phyloP scores from a whole-genome alignment of 805 yeast genomes.

The Scheffersomyces ergatensis region DNA sequence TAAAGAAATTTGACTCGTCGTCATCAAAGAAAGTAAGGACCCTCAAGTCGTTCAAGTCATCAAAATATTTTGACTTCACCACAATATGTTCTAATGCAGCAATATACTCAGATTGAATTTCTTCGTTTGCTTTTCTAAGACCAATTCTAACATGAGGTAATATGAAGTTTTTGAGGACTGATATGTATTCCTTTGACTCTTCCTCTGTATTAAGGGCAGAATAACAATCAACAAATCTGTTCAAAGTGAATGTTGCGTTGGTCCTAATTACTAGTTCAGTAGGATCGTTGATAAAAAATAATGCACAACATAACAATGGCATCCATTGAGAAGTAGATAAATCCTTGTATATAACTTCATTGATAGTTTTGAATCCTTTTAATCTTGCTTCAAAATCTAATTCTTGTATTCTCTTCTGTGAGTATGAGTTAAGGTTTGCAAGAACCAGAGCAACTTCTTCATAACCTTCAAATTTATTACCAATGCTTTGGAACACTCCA shows the following conservation, averaged over 20 bases:
- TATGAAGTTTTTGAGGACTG: conserved; percentile 49
- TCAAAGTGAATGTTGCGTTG: conserved; percentile 65
- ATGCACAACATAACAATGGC: conserved; percentile 66
- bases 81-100: conserved; percentile 65
- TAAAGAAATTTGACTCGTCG: conserved; percentile 80
- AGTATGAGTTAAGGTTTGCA: conserved; percentile 67
- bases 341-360: conserved; percentile 47
- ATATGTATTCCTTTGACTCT: conserved; percentile 26
- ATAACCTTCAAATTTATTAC: conserved; percentile 46
- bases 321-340: conserved; percentile 67
- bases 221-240: conserved; percentile 61
- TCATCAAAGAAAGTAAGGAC: conserved; percentile 59
- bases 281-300: conserved; percentile 72
- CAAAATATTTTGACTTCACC: conserved; percentile 36
- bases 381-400: conserved; percentile 78
- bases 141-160: conserved; percentile 70
- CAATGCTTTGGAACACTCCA: conserved; percentile 58
- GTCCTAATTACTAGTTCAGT: conserved; percentile 79
- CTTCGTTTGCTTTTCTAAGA: conserved; percentile 55
- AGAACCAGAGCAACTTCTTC: conserved; percentile 50
- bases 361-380: conserved; percentile 61
- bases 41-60: conserved; percentile 65
- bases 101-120: conserved; percentile 70
- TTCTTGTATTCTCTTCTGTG: conserved; percentile 60
- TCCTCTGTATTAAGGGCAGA: conserved; percentile 22